Conservation (phyloP, 164 flowering plant species). For the Dillenia turbinata region DNA sequence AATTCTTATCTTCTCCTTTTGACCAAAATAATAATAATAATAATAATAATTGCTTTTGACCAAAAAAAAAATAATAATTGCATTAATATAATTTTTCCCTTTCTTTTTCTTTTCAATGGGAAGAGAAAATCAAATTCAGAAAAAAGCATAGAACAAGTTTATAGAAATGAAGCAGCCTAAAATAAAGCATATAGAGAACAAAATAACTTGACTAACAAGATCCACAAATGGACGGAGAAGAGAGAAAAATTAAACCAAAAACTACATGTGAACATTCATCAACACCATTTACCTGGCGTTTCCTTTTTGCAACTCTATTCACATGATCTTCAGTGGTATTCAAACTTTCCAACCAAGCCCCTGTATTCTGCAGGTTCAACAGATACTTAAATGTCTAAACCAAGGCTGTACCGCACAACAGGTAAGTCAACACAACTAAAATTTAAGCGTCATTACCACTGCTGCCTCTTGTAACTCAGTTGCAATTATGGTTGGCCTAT, state of each 20-base stretch:
- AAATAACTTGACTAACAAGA: too few relatives aligned
- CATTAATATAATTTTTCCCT: too few relatives aligned
- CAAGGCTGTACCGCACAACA: background rate
- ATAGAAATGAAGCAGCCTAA: too few relatives aligned
- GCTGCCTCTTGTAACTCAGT: conserved; percentile 18
- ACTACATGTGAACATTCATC: background rate
- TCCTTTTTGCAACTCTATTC: conserved; percentile 26
- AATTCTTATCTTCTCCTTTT: too few relatives aligned
- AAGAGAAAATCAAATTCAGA: too few relatives aligned
- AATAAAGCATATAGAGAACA: too few relatives aligned
- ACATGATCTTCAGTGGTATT: conserved; percentile 15
- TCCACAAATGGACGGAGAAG: background rate
- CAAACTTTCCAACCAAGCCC: conserved; percentile 19
- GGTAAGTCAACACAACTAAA: background rate
- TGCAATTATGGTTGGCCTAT: conserved; percentile 4
- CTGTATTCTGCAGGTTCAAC: conserved; percentile 24
- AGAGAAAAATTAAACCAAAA: too few relatives aligned
- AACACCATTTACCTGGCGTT: conserved; percentile 35
- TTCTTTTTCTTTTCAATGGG: too few relatives aligned
- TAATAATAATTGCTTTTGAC: too few relatives aligned
- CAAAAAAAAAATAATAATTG: too few relatives aligned
- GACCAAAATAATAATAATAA: too few relatives aligned
- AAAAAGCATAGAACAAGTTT: too few relatives aligned
- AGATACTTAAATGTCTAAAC: background rate
- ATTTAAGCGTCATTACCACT: conserved; percentile 21